A percentile compares a stretch with the other conserved stretches of the same genome.
phyloP scores from a whole-genome alignment of 2,329 filamentous ascomycete species.

The Ophiosphaerella narmari region DNA sequence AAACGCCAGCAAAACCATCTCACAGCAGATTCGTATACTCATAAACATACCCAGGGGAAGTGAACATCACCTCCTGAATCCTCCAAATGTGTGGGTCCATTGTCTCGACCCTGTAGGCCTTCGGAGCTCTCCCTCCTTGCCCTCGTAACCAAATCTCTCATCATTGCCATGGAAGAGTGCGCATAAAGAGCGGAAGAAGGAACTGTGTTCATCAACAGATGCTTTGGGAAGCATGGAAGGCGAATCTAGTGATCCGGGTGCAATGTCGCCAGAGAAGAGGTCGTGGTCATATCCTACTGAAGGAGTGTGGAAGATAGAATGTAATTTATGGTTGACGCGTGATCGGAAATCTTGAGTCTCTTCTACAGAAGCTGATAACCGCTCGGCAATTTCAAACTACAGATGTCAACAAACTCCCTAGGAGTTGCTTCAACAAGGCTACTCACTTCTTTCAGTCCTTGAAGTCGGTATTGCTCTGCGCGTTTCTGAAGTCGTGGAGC shows the following conservation, averaged over 20 bases:
- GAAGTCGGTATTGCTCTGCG: conserved; percentile 38
- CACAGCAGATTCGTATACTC: neutral
- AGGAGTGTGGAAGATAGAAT: conserved; percentile 24
- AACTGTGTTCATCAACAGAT: conserved; percentile 12
- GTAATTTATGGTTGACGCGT: conserved; percentile 28
- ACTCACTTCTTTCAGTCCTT: conserved; percentile 42
- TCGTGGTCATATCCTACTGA: conserved; percentile 29
- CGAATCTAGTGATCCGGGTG: conserved; percentile 40
- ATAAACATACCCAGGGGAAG: neutral
- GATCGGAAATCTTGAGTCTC: conserved; percentile 22
- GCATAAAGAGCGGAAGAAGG: conserved; percentile 27
- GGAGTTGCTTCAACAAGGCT: neutral
- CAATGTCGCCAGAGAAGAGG: conserved; percentile 38
- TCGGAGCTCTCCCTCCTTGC: conserved; percentile 40
- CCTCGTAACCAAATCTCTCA: conserved; percentile 38
- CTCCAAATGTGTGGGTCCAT: conserved; percentile 29
- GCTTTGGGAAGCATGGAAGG: conserved; percentile 39
- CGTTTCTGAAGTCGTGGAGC: conserved; percentile 39
- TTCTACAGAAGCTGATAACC: conserved; percentile 26
- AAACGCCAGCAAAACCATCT: neutral
- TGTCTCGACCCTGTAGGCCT: conserved; percentile 39
- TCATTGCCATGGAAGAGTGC: conserved; percentile 27
- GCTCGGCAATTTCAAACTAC: conserved; percentile 41
- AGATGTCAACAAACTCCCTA: conserved; percentile 10
- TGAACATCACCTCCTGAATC: conserved; percentile 12